These are phyloP conservation scores for Cyberlindnera euphorbiae DNA, from an alignment of 805 yeast genomes.

Conservation along the genomic window DNA sequence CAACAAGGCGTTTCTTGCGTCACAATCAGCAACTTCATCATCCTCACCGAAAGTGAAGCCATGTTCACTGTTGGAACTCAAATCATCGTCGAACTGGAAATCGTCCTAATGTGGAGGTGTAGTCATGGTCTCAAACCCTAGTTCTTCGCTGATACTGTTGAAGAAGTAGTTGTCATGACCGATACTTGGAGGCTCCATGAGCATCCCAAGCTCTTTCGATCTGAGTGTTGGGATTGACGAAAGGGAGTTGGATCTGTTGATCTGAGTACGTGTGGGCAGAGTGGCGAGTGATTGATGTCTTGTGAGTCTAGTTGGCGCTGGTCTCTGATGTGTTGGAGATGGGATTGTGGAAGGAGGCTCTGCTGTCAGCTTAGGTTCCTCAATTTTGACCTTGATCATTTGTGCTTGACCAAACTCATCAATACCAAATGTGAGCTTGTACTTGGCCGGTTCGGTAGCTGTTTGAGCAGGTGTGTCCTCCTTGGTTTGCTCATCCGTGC, in stretches of 20 bases:
- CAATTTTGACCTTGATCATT: constrained; percentile 14
- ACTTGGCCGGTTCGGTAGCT: constrained; percentile 6
- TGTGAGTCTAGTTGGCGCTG: constrained; percentile 8
- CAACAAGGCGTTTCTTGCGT: constrained; percentile 28
- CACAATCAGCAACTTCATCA: constrained; percentile 19
- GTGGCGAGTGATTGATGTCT: constrained; percentile 22
- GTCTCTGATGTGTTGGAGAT: constrained; percentile 1
- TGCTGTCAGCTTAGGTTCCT: background rate
- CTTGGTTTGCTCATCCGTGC: constrained; percentile 1
- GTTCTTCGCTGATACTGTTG: constrained; percentile 16
- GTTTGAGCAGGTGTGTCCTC: too few species aligned
- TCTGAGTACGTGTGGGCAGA: constrained; percentile 2
- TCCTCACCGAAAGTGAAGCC: constrained; percentile 15
- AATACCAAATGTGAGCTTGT: constrained; percentile 16
- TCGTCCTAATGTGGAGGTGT: constrained; percentile 6
- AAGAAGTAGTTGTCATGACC: constrained; percentile 18
- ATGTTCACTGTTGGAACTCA: constrained; percentile 12
- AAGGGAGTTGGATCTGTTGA: constrained; percentile 16
- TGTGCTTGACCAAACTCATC: constrained; percentile 26
- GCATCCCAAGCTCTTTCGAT: too few species aligned
- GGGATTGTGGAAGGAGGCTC: background rate
- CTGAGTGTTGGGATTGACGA: constrained; percentile 9
- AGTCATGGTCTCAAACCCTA: constrained; percentile 6
- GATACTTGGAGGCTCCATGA: too few species aligned
- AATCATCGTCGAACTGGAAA: constrained; percentile 5